Evolutionary conservation across 306 rosid species (phyloP).

Genomic region (Vachellia collinsii): DNA sequence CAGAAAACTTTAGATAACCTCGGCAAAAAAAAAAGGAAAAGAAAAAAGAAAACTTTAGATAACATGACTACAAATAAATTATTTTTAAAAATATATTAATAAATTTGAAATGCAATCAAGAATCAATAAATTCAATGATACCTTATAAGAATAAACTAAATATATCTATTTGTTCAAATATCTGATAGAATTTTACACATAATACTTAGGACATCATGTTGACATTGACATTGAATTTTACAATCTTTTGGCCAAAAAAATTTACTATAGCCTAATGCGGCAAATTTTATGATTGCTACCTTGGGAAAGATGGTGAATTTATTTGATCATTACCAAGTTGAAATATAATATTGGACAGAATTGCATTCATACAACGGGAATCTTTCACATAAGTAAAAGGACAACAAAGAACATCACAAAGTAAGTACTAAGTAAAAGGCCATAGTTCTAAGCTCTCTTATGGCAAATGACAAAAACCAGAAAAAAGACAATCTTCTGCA

Average conservation of each 20-base stretch:
- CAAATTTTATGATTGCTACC: neutral
- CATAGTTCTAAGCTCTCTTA: neutral
- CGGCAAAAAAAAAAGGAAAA: too few relatives aligned
- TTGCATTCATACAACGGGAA: neutral
- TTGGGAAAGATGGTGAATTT: neutral
- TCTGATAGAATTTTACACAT: neutral
- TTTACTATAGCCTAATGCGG: neutral
- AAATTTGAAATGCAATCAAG: neutral
- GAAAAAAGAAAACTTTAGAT: neutral
- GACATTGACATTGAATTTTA: neutral
- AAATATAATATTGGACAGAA: neutral
- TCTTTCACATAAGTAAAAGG: neutral
- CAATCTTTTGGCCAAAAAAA: too few relatives aligned
- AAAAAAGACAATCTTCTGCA: neutral
- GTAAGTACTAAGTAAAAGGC: neutral
- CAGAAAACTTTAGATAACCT: neutral
- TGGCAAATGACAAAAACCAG: neutral
- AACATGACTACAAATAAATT: neutral
- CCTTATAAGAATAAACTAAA: neutral
- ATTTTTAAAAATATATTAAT: neutral
- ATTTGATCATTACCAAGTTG: neutral
- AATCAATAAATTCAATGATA: neutral
- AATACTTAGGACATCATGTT: neutral
- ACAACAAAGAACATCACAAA: neutral
- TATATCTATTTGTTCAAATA: neutral